Evolutionary conservation across 1,139 yeast genomes (phyloP).

Genomic region (Scheffersomyces insectosa): DNA sequence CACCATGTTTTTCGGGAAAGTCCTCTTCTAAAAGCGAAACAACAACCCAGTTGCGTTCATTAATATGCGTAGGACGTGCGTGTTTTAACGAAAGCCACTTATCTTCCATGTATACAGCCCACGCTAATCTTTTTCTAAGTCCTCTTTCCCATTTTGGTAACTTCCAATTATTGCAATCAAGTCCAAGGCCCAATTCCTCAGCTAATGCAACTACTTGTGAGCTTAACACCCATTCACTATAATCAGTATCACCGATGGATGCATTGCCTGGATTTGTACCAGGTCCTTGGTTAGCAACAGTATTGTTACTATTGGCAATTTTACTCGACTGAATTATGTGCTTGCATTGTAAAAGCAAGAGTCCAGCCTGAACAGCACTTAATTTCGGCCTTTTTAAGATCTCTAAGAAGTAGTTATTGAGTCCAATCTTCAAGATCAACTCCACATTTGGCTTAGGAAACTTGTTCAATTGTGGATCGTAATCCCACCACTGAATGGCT

Average conservation of each 20-base stretch:
- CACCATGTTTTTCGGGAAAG: slow-evolving; percentile 68
- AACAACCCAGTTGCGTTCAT: slow-evolving; percentile 70
- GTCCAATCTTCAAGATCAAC: slow-evolving; percentile 44
- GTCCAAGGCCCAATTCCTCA: slow-evolving; percentile 82
- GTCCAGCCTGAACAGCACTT: slow-evolving; percentile 80
- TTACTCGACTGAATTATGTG: slow-evolving; percentile 29
- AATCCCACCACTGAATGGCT: slow-evolving; percentile 85
- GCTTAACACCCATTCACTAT: slow-evolving; percentile 80
- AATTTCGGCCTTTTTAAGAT: slow-evolving; percentile 72
- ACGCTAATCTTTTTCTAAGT: slow-evolving; percentile 76
- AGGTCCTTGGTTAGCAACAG: slow-evolving; percentile 1
- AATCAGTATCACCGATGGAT: slow-evolving; percentile 42
- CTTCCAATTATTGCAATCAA: slow-evolving; percentile 85
- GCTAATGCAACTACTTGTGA: slow-evolving; percentile 85
- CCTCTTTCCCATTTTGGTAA: slow-evolving; percentile 93
- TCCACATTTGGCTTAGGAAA: slow-evolving; percentile 68
- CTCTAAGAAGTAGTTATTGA: slow-evolving; percentile 64
- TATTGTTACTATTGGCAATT: slow-evolving; percentile 8
- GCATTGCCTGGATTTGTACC: slow-evolving; percentile 1
- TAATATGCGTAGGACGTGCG: slow-evolving; percentile 76
- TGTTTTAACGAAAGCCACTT: slow-evolving; percentile 83
- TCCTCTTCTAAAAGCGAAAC: slow-evolving; percentile 65
- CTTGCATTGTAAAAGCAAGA: slow-evolving; percentile 66
- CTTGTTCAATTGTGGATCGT: slow-evolving; percentile 65
- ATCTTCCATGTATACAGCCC: slow-evolving; percentile 92